Evolutionary conservation across 1,139 yeast genomes (phyloP).

Genomic region (Sugiyamaella xylanicola): DNA sequence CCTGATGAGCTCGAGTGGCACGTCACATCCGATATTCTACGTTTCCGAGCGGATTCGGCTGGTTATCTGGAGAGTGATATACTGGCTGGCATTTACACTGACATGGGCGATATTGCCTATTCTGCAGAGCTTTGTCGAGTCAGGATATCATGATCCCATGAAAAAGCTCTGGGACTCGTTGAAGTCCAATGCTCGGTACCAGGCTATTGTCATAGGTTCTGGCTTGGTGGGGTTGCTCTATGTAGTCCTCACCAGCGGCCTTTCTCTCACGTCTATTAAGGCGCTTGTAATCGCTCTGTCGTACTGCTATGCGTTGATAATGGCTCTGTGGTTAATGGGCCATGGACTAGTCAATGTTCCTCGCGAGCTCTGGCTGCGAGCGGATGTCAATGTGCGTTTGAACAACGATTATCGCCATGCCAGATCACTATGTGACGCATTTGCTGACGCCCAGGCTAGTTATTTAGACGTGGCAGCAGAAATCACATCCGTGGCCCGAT

Average conservation of each 20-base stretch:
- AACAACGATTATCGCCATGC: conserved; percentile 56
- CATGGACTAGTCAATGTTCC: conserved; percentile 77
- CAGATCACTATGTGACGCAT: conserved; percentile 59
- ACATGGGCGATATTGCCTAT: conserved; percentile 75
- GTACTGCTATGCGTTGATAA: conserved; percentile 73
- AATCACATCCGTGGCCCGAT: conserved; percentile 52
- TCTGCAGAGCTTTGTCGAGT: conserved; percentile 69
- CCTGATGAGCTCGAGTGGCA: conserved; percentile 45
- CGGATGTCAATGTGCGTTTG: conserved; percentile 46
- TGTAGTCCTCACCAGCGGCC: conserved; percentile 61
- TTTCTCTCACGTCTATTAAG: conserved; percentile 58
- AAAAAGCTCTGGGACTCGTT: conserved; percentile 59
- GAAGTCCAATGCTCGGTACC: conserved; percentile 60
- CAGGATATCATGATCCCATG: conserved; percentile 60
- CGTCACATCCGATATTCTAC: conserved; percentile 42
- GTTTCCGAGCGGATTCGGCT: conserved; percentile 53
- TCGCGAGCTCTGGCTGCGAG: conserved; percentile 56
- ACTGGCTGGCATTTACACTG: conserved; percentile 76
- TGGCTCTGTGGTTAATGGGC: conserved; percentile 84
- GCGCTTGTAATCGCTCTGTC: conserved; percentile 73
- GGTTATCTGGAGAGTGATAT: conserved; percentile 68
- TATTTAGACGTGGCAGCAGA: conserved; percentile 67
- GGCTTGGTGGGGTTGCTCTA: conserved; percentile 62
- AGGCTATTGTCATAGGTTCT: conserved; percentile 56
- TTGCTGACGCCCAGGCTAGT: conserved; percentile 64